A percentile compares a stretch with the other conserved stretches of the same genome.
Conservation (phyloP, 768 basidiomycete genomes). For the Mycena rosella region DNA sequence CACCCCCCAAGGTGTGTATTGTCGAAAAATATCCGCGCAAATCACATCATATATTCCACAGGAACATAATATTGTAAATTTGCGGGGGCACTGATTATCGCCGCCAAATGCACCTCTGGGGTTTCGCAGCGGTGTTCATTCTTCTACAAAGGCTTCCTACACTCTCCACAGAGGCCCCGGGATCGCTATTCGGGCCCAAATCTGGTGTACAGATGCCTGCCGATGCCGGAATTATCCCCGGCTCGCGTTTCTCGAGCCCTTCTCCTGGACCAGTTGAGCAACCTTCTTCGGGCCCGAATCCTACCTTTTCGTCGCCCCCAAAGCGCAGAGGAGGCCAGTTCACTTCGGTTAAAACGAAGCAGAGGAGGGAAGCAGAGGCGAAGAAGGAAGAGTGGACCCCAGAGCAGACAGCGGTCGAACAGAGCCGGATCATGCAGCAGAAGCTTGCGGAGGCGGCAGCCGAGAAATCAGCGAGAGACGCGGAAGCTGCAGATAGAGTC, state of each 20-base stretch:
- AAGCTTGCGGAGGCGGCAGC: conserved; percentile 4
- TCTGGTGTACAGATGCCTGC: not conserved
- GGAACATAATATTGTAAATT: not conserved
- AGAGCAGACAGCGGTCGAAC: conserved; percentile 6
- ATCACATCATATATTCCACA: not conserved
- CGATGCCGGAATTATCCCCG: not conserved
- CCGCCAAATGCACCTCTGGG: conserved; percentile 3
- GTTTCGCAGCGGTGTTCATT: not conserved
- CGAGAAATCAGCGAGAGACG: not conserved
- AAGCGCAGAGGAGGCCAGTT: not conserved
- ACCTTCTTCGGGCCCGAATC: conserved; percentile 1
- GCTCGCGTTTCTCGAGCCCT: not conserved
- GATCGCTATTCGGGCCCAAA: not conserved
- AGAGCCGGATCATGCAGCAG: conserved; percentile 8
- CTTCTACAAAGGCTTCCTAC: not conserved
- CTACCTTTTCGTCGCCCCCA: not conserved
- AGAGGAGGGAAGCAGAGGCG: not conserved
- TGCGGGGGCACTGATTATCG: not conserved
- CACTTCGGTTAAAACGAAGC: not conserved
- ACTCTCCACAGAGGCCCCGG: not conserved
- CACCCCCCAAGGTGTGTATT: not conserved
- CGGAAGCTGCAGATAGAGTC: not conserved
- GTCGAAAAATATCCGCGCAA: not conserved
- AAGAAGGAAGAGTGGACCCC: not conserved
- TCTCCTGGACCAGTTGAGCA: not conserved